Conservation (phyloP, 2,329 filamentous ascomycete genomes). For the Zopfia rhizophila region DNA sequence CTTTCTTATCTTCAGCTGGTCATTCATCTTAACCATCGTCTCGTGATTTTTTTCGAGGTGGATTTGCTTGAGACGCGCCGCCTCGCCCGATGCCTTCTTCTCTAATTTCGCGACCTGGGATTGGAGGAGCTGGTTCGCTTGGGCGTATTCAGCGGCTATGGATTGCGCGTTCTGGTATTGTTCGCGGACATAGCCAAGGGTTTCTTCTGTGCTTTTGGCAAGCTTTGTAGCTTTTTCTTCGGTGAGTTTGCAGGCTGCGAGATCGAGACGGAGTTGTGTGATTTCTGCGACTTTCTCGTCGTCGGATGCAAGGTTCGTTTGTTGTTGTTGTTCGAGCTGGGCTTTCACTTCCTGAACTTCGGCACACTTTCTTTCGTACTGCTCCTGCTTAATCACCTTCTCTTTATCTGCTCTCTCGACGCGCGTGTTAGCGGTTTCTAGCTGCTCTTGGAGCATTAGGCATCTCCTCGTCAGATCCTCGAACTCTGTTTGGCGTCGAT, state of each 20-base stretch:
- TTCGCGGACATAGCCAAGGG: constrained; percentile 67
- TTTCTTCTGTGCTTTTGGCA: constrained; percentile 47
- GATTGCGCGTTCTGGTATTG: constrained; percentile 60
- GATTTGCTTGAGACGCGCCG: constrained; percentile 28
- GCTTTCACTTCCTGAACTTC: constrained; percentile 25
- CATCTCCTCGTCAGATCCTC: constrained; percentile 35
- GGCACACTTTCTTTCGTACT: constrained; percentile 22
- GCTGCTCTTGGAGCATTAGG: constrained; percentile 25
- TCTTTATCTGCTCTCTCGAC: constrained; percentile 26
- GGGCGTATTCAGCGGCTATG: constrained; percentile 17
- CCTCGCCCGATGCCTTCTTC: constrained; percentile 30
- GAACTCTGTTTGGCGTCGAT: constrained; percentile 37
- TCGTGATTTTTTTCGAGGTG: constrained; percentile 27
- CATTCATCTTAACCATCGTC: constrained; percentile 16
- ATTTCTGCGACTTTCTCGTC: constrained; percentile 5
- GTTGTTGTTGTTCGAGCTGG: constrained; percentile 32
- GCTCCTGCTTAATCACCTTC: constrained; percentile 29
- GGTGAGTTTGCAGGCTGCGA: constrained; percentile 1
- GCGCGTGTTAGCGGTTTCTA: constrained; percentile 25
- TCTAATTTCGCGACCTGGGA: constrained; percentile 25
- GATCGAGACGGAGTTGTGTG: background rate
- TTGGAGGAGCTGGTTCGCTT: constrained; percentile 25
- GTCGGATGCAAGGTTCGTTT: constrained; percentile 28
- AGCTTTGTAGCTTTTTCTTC: constrained; percentile 29
- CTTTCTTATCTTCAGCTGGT: constrained; percentile 20